Percentiles rank a stretch among this genome's conserved stretches.
These are phyloP conservation scores for Epithemia pelagica DNA, from an alignment of 108 stramenopile genomes.

Conservation along the genomic window DNA sequence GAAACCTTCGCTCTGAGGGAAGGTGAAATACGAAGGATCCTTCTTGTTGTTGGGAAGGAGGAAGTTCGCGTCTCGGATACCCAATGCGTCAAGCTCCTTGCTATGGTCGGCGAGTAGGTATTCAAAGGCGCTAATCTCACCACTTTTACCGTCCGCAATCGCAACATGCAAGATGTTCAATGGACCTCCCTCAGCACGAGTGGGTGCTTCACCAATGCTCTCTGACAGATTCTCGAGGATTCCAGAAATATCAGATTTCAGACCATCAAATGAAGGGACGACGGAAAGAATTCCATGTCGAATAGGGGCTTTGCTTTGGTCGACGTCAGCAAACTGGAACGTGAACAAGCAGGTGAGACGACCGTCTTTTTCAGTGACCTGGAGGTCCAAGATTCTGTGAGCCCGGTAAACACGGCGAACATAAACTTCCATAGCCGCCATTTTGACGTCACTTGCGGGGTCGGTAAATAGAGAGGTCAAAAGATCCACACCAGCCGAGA, in stretches of 20 bases:
- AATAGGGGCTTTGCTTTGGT: constrained; percentile 52
- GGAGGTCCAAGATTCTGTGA: constrained; percentile 67
- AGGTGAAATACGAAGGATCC: constrained; percentile 83
- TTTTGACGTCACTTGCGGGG: constrained; percentile 51
- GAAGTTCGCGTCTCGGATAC: constrained; percentile 78
- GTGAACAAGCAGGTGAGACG: constrained; percentile 72
- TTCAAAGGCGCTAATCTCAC: constrained; percentile 46
- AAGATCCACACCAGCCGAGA: constrained; percentile 92
- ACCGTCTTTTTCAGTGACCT: constrained; percentile 53
- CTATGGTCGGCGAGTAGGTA: constrained; percentile 39
- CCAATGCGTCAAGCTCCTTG: constrained; percentile 56
- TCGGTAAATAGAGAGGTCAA: constrained; percentile 85
- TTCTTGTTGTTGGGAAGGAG: constrained; percentile 57
- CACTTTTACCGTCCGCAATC: constrained; percentile 17
- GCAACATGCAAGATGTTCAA: constrained; percentile 86
- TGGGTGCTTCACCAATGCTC: constrained; percentile 41
- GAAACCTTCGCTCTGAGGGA: constrained; percentile 72
- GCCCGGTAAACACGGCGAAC: constrained; percentile 94
- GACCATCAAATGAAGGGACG: constrained; percentile 34
- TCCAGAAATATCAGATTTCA: constrained; percentile 45
- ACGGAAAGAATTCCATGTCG: constrained; percentile 61
- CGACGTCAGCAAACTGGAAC: constrained; percentile 85
- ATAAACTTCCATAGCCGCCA: constrained; percentile 81
- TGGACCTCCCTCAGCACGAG: constrained; percentile 46
- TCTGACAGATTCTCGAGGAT: constrained; percentile 57